Base-by-base conservation (phyloP, 2,329 filamentous ascomycete genomes). In the Venturia effusa region DNA sequence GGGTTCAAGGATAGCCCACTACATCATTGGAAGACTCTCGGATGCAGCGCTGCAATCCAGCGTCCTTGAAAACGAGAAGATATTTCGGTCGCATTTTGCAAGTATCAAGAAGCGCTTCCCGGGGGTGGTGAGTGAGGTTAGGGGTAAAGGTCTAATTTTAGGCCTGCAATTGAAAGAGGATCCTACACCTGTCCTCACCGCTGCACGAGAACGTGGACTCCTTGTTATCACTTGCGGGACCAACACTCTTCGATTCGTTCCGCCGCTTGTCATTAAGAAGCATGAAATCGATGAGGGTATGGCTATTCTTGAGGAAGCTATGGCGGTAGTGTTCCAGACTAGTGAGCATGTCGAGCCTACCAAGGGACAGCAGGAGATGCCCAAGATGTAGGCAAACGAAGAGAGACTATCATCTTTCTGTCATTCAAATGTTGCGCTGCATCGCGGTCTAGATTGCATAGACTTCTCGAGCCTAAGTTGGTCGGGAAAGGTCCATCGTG, bases 201-300 rank as follows among this genome's bases (percentile, higher is more conserved):
- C 92, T 13, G 92, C 92, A 22, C 82, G 94, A 66, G 91, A 97
- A 79, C 83, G 91, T 66, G 94, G 94, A 0, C 75, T 99, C 71
- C 75, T 99, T 65, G 81, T 99, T 66, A 97, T 99, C 71, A 97
- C 92, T 1, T 93, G 91, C 34, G 94, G 94, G 0, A 92, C 87
- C 37, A 96, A 97, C 73, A 97, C 92, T 10, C 77, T 99, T 69
- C 83, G 94, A 59, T 96, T 99, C 70, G 92, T 97, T 64, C 94
- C 94, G 39, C 89, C 90, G 66, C 78, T 99, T 71, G 86, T 87
- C 6, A 89, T 99, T 65, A 88, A 84, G 0, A 86, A 90, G 69
- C 84, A 83, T 32, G 89, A 97, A 81, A 94, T 97, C 68, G 80
- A 86, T 68, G 81, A 88, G 67, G 92, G 90, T 0, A 78, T 97